Base-by-base conservation (phyloP, 177 flowering plant genomes). In the Vitis hybrid region DNA sequence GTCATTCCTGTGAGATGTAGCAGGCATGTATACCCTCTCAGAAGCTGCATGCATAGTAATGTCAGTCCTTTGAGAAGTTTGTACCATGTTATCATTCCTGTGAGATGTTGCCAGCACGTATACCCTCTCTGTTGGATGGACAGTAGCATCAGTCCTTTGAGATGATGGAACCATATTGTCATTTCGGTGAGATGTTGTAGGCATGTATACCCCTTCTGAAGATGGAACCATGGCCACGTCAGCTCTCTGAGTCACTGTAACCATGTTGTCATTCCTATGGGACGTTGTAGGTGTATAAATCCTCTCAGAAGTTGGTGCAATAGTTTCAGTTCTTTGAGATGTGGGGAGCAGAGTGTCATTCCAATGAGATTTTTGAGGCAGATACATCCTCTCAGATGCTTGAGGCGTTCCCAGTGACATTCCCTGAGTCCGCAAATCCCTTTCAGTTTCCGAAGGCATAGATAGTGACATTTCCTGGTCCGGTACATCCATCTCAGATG, bases 301-400 rank as follows among this genome's bases (percentile, higher is more conserved):
- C 71, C 71, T 62, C 52, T 70, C 78, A 16, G 74, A 49, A 27
- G 32, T 49, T 32, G 50, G 46, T 18, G 50, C 18, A 56, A 70
- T 35, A 52, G 52, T 7, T 27, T 67, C 72, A 10, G 65, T 46
- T 14, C 66, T 52, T 32, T 62, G 74, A 16, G 74, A 74, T 66
- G 70, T 57, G 6, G 57, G 54, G 19, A 49, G 19, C 10, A 52
- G 54, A 67, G 67, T 40, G 51, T 73, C 74, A 52, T 15, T 55
- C 67, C 72, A 69, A 11, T 65, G 58, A 56, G 73, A 74, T 54
- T 72, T 46, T 63, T 57, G 76, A 18, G 72, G 70, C 54, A 60
- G 56, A 35, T 62, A 66, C 60, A 72, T 13, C 48, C 75, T 70
- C 19, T 70, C 73, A 60, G 73, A 68, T 14, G 59, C 46, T 48